These are phyloP conservation scores for Sextonia rubra DNA, from an alignment of 164 flowering plant species.

Conservation along the genomic window DNA sequence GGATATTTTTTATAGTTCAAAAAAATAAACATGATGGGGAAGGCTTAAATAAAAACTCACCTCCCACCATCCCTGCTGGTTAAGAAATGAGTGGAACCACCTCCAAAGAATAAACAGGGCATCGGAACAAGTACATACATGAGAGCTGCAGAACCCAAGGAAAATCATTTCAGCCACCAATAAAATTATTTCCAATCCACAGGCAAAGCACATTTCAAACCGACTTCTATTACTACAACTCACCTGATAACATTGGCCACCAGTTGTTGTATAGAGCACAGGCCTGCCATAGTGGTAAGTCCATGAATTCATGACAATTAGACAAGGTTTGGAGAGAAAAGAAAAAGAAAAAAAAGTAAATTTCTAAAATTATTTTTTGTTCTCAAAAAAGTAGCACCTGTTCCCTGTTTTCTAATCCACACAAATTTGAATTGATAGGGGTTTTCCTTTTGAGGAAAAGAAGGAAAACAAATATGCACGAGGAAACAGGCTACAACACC, in stretches of 20 bases:
- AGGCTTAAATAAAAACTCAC: slow-evolving; percentile 36
- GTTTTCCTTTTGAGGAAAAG: neutral
- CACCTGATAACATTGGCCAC: slow-evolving; percentile 98
- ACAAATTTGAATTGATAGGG: neutral
- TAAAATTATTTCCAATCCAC: neutral
- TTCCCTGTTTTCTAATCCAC: neutral
- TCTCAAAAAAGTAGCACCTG: neutral
- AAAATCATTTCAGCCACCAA: neutral
- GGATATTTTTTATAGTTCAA: neutral
- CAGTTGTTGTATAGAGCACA: slow-evolving; percentile 91
- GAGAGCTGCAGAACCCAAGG: slow-evolving; percentile 51
- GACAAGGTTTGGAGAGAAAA: no score
- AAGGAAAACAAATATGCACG: neutral
- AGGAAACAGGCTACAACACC: neutral
- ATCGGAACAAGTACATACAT: slow-evolving; percentile 95
- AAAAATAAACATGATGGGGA: neutral
- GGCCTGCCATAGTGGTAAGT: slow-evolving; percentile 48
- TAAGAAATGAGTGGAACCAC: slow-evolving; percentile 86
- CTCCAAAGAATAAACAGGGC: slow-evolving; percentile 97
- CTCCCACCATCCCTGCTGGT: slow-evolving; percentile 92
- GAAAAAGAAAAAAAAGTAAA: neutral
- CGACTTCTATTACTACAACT: slow-evolving; percentile 4
- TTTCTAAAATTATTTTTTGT: neutral
- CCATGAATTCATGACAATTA: neutral
- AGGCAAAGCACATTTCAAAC: neutral